Evolutionary conservation across 1,139 yeast genomes (phyloP).

Genomic region (Kurtzmaniella quercitrusa): DNA sequence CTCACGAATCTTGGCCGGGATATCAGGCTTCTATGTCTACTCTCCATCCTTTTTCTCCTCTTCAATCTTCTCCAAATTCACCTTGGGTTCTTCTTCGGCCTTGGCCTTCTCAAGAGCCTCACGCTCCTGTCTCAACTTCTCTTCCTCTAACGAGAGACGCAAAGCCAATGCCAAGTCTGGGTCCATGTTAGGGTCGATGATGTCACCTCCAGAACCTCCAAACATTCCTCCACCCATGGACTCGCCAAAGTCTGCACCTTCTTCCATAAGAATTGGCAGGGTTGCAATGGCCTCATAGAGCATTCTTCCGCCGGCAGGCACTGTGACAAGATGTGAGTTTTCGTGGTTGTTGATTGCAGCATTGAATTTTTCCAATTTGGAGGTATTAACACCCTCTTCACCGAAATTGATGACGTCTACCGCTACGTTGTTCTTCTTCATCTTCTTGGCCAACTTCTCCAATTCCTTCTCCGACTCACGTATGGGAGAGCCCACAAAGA

Average conservation of each 20-base stretch:
- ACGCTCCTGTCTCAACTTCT: conserved; percentile 70
- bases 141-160: conserved; percentile 79
- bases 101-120: conserved; percentile 42
- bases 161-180: conserved; percentile 96
- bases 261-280: conserved; percentile 66
- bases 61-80: conserved; percentile 29
- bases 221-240: conserved; percentile 39
- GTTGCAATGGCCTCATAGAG: conserved; percentile 70
- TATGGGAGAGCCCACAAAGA: conserved; percentile 87
- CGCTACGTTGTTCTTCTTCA: conserved; percentile 91
- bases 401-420: conserved; percentile 91
- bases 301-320: conserved; percentile 83
- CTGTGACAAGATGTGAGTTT: conserved; percentile 78
- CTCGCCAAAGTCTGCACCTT: conserved; percentile 42
- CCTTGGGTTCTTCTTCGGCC: conserved; percentile 12
- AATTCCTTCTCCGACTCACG: conserved; percentile 66
- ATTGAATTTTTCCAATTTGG: conserved; percentile 76
- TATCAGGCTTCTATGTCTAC: conserved; percentile 6
- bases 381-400: conserved; percentile 73
- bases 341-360: conserved; percentile 71
- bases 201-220: conserved; percentile 49
- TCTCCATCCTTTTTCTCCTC: conserved; percentile 18
- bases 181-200: conserved; percentile 87
- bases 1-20: neutral
- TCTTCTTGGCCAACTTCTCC: conserved; percentile 81